These are phyloP conservation scores for Clitopilus hobsonii DNA, from an alignment of 768 basidiomycete genomes.

Conservation along the genomic window DNA sequence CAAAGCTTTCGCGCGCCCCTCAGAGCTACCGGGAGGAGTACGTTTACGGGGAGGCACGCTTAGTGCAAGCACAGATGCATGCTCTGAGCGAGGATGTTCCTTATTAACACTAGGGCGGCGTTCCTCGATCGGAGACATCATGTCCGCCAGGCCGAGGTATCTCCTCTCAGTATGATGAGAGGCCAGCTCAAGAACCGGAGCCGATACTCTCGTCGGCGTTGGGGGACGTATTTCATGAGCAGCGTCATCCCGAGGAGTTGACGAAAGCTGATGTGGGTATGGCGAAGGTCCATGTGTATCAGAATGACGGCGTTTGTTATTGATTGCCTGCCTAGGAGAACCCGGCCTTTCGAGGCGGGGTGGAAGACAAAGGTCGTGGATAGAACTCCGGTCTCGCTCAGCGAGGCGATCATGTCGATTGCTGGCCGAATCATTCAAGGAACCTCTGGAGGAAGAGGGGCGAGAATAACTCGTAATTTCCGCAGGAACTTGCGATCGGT, in stretches of 20 bases:
- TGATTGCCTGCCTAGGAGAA: conserved; percentile 4
- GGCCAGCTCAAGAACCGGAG: not conserved
- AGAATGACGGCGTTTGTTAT: conserved; percentile 41
- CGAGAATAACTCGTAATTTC: not conserved
- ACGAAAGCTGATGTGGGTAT: not conserved
- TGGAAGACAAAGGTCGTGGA: conserved; percentile 7
- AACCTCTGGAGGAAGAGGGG: not conserved
- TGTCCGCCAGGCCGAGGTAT: not conserved
- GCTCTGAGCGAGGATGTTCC: not conserved
- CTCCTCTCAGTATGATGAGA: not conserved
- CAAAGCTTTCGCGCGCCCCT: conserved; percentile 40
- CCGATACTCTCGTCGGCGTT: too few species aligned
- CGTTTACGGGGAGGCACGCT: conserved; percentile 22
- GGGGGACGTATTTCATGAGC: too few species aligned
- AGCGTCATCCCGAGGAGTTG: too few species aligned
- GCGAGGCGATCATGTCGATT: not conserved
- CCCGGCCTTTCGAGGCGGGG: too few species aligned
- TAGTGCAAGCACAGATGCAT: not conserved
- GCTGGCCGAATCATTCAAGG: not conserved
- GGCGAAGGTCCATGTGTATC: conserved; percentile 21
- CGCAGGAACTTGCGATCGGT: too few species aligned
- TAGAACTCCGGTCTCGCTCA: conserved; percentile 5
- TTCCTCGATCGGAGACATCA: not conserved
- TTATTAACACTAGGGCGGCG: not conserved
- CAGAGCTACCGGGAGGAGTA: conserved; percentile 46